These are phyloP conservation scores for Wickerhamomyces sp. DNA, from an alignment of 1,139 yeast species.

Conservation along the genomic window DNA sequence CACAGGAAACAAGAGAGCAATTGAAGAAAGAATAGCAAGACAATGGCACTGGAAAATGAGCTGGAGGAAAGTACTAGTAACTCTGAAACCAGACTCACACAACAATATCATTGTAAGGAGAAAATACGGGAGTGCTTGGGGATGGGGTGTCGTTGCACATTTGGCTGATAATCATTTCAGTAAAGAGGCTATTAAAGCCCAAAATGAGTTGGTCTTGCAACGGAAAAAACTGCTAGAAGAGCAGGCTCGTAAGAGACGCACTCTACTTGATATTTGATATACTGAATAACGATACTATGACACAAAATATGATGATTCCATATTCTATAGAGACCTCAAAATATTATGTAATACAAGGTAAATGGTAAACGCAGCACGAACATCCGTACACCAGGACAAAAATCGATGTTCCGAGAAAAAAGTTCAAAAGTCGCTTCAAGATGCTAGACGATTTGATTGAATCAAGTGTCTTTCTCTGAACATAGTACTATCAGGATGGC, in stretches of 20 bases:
- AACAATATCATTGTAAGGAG: conserved; percentile 89
- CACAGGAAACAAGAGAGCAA: conserved; percentile 33
- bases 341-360: too few species aligned
- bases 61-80: conserved; percentile 91
- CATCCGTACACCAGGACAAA: neutral
- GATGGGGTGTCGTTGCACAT: conserved; percentile 92
- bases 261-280: neutral
- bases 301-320: too few species aligned
- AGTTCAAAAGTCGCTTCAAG: neutral
- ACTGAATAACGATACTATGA: too few species aligned
- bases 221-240: too few species aligned
- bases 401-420: neutral
- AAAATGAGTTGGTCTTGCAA: neutral
- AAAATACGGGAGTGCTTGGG: conserved; percentile 88
- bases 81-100: conserved; percentile 89
- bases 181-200: conserved; percentile 1
- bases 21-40: conserved; percentile 84
- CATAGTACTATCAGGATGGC: neutral
- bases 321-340: neutral
- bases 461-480: too few species aligned
- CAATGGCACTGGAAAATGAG: conserved; percentile 80
- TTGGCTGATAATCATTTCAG: conserved; percentile 64
- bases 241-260: neutral
- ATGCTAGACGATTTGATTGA: neutral
- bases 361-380: neutral